phyloP scores from a whole-genome alignment of 2,329 filamentous ascomycete species.

The Graphium sp. region DNA sequence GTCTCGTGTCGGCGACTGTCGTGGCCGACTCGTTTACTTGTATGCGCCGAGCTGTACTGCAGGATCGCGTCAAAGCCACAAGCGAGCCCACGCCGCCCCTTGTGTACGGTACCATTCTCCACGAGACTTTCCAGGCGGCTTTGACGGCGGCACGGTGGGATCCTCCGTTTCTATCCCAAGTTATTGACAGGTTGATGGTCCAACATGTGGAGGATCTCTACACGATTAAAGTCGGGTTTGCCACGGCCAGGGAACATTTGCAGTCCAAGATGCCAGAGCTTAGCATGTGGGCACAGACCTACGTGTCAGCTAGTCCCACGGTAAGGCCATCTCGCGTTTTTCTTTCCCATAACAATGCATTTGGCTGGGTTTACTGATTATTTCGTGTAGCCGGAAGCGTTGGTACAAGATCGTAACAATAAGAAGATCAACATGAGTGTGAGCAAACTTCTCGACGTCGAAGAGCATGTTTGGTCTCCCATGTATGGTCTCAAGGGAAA shows the following conservation, averaged over 20 bases:
- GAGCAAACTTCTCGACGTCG: constrained; percentile 86
- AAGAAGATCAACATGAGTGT: constrained; percentile 68
- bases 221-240: constrained; percentile 60
- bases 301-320: constrained; percentile 55
- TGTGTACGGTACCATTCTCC: constrained; percentile 83
- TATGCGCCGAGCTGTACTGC: constrained; percentile 75
- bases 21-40: constrained; percentile 95
- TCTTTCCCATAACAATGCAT: constrained; percentile 1
- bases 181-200: constrained; percentile 53
- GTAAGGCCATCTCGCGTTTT: constrained; percentile 21
- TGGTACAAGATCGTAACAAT: constrained; percentile 65
- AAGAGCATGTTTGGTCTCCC: constrained; percentile 96
- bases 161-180: constrained; percentile 41
- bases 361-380: constrained; percentile 12
- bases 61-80: constrained; percentile 87
- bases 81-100: constrained; percentile 64
- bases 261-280: constrained; percentile 70
- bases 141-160: constrained; percentile 74
- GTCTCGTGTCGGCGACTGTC: constrained; percentile 85
- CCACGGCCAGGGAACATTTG: constrained; percentile 63
- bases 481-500: constrained; percentile 97
- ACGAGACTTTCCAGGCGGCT: constrained; percentile 89
- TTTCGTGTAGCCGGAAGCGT: constrained; percentile 40
- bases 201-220: constrained; percentile 81
- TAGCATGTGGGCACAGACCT: constrained; percentile 67